Percentiles rank a stretch among this genome's conserved stretches.
Conservation (phyloP, 2,329 filamentous ascomycete genomes). For the Talaromyces piceae region DNA sequence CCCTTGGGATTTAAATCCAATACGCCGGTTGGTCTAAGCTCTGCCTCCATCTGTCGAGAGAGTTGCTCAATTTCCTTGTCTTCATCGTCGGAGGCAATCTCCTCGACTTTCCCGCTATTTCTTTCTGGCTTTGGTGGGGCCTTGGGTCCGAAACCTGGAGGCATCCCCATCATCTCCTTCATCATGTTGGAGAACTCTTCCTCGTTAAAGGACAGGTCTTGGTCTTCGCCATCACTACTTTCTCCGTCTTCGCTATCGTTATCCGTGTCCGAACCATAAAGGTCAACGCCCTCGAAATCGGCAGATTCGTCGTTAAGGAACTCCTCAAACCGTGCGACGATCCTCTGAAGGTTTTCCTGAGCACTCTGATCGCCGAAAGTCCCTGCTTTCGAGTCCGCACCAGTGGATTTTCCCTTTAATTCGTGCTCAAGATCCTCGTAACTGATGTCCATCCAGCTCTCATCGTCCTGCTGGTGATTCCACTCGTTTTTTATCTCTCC, state of each 20-base stretch:
- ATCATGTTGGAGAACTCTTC: slow-evolving; percentile 69
- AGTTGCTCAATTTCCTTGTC: slow-evolving; percentile 46
- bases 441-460: slow-evolving; percentile 86
- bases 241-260: slow-evolving; percentile 46
- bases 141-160: slow-evolving; percentile 30
- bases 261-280: slow-evolving; percentile 50
- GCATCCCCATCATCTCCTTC: slow-evolving; percentile 80
- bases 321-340: slow-evolving; percentile 86
- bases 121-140: slow-evolving; percentile 16
- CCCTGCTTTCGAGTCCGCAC: slow-evolving; percentile 16
- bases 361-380: slow-evolving; percentile 40
- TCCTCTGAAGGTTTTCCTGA: slow-evolving; percentile 65
- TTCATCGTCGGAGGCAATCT: slow-evolving; percentile 41
- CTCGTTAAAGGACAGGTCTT: slow-evolving; percentile 74
- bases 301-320: slow-evolving; percentile 83
- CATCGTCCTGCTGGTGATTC: slow-evolving; percentile 68
- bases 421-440: slow-evolving; percentile 84
- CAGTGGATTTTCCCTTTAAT: slow-evolving; percentile 48
- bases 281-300: slow-evolving; percentile 68
- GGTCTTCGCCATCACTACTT: slow-evolving; percentile 61
- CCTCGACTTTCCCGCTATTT: slow-evolving; percentile 32
- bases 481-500: slow-evolving; percentile 60
- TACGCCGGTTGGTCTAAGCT: slow-evolving; percentile 40
- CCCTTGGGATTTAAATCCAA: slow-evolving; percentile 30
- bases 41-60: slow-evolving; percentile 40